These are phyloP conservation scores for Jackrogersella multiformis DNA, from an alignment of 495 filamentous ascomycete genomes.

Conservation along the genomic window DNA sequence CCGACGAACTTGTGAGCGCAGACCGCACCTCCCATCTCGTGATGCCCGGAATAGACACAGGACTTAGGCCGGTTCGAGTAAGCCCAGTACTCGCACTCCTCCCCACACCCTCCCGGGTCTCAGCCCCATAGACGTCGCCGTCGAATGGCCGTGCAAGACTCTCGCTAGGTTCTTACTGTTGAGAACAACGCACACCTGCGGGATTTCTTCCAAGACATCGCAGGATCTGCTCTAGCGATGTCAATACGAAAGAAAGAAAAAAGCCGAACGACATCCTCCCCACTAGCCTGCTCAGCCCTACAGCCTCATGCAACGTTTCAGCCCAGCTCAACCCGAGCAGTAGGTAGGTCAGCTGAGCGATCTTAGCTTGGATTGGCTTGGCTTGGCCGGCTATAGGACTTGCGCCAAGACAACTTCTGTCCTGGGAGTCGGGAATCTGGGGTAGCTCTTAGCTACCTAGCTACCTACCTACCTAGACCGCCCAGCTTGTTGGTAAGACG, in stretches of 20 bases:
- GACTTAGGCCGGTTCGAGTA: background rate
- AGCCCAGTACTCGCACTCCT: background rate
- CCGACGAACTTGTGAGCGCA: conserved; percentile 3
- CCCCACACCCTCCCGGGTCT: conserved; percentile 12
- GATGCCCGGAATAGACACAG: conserved; percentile 16
- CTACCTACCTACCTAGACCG: no score
- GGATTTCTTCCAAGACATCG: background rate
- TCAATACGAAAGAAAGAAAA: no score
- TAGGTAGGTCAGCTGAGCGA: conserved; percentile 22
- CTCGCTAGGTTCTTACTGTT: background rate
- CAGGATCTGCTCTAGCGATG: conserved; percentile 7
- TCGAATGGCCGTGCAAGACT: background rate
- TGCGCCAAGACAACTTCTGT: no score
- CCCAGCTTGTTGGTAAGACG: background rate
- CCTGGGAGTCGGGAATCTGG: conserved; percentile 22
- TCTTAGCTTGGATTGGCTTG: no score
- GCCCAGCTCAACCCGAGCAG: conserved; percentile 2
- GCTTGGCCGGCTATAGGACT: conserved; percentile 1
- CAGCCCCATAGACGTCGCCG: conserved; percentile 10
- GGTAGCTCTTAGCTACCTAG: conserved; percentile 10
- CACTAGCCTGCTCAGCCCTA: conserved; percentile 24
- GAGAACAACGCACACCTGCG: background rate
- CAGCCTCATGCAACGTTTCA: conserved; percentile 39
- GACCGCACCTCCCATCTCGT: background rate
- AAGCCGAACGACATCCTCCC: background rate